Percentiles rank a stretch among this genome's conserved stretches.
Conservation (phyloP, 345 rosid genomes). For the Cardamine occulta region DNA sequence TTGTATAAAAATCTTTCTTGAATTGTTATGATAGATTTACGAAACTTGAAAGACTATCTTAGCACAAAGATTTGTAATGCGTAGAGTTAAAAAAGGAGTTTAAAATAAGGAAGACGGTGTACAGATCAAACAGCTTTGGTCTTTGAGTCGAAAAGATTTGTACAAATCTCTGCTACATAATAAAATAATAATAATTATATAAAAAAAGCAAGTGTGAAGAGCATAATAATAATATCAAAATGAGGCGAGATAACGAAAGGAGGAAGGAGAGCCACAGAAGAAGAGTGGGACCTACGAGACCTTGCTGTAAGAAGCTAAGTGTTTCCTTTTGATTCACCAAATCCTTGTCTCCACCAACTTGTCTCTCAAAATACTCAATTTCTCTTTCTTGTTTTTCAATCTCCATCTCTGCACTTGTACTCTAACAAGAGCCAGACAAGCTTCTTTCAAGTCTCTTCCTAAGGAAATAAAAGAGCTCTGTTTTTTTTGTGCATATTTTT, state of each 20-base stretch:
- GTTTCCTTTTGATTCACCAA: conserved; percentile 42
- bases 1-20: background rate
- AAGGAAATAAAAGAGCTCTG: background rate
- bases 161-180: background rate
- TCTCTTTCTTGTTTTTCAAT: background rate
- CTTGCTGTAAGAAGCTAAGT: conserved; percentile 42
- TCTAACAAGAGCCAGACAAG: background rate
- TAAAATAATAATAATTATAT: background rate
- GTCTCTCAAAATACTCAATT: background rate
- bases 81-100: background rate
- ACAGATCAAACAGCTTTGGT: background rate
- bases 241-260: conserved; percentile 10
- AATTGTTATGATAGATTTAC: background rate
- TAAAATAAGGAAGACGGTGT: background rate
- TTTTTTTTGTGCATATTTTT: background rate
- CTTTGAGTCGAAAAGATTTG: background rate
- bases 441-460: background rate
- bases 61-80: background rate
- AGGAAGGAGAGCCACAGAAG: conserved; percentile 39
- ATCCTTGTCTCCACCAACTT: conserved; percentile 41
- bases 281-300: conserved; percentile 31
- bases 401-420: conserved; percentile 22
- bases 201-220: background rate
- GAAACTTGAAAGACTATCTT: background rate
- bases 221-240: conserved; percentile 23